phyloP scores from a whole-genome alignment of 2,329 filamentous ascomycete genomes.

The Claviceps cyperi region DNA sequence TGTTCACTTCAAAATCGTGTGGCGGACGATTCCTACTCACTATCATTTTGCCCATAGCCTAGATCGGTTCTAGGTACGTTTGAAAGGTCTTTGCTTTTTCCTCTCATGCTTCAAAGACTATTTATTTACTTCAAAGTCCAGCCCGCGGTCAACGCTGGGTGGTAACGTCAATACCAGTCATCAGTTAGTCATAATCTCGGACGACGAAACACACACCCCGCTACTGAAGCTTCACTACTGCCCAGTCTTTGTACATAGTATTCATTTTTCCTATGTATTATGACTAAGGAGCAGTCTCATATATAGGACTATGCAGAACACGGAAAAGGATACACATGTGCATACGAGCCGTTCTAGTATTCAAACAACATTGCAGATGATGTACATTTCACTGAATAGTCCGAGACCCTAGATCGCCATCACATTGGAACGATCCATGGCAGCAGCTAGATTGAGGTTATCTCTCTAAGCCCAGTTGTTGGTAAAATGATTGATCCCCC shows the following conservation, averaged over 20 bases:
- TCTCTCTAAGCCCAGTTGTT: not conserved
- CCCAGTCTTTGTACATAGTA: not conserved
- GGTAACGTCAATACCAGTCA: too few species aligned
- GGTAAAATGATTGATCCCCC: not conserved
- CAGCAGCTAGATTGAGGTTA: not conserved
- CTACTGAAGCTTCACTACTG: not conserved
- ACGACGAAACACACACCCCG: not conserved
- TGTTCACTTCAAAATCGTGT: too few species aligned
- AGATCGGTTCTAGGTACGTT: too few species aligned
- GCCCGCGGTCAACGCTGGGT: too few species aligned
- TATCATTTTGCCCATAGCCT: too few species aligned
- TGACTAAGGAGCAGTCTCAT: not conserved
- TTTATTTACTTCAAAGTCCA: too few species aligned
- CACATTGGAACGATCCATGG: not conserved
- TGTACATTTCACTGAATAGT: not conserved
- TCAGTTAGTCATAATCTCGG: not conserved
- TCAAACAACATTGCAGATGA: slow-evolving; percentile 1
- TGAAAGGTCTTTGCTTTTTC: too few species aligned
- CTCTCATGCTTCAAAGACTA: too few species aligned
- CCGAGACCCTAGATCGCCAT: not conserved
- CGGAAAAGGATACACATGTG: not conserved
- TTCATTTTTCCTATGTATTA: not conserved
- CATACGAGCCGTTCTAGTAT: not conserved
- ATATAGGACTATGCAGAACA: not conserved
- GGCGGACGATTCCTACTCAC: too few species aligned